phyloP scores from a whole-genome alignment of 805 yeast genomes.

The Pichia manshurica region DNA sequence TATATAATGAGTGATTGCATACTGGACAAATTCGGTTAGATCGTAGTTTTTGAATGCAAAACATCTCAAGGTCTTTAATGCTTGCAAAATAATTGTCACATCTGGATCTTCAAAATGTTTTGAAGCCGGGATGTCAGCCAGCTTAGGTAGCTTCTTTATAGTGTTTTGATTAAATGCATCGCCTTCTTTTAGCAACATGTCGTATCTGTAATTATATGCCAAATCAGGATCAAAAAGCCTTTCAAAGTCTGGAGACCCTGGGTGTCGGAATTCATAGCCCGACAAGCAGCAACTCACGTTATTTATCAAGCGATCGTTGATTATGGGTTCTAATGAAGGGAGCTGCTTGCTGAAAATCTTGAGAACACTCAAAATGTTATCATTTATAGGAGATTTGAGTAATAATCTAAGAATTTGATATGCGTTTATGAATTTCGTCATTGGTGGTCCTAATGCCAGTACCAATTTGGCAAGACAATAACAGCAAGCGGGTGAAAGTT shows the following conservation, averaged over 20 bases:
- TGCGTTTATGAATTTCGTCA: conserved; percentile 80
- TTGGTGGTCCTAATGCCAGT: conserved; percentile 84
- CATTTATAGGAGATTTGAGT: conserved; percentile 78
- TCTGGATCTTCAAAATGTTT: conserved; percentile 27
- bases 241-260: conserved; percentile 75
- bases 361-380: conserved; percentile 72
- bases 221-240: conserved; percentile 52
- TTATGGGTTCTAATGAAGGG: conserved; percentile 71
- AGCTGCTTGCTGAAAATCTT: conserved; percentile 61
- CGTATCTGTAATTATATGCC: conserved; percentile 74
- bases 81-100: conserved; percentile 56
- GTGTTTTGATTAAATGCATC: conserved; percentile 25
- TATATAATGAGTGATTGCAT: conserved; percentile 76
- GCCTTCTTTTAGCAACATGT: conserved; percentile 67
- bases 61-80: conserved; percentile 66
- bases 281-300: conserved; percentile 69
- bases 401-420: conserved; percentile 70
- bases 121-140: conserved; percentile 21
- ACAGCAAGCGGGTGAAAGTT: conserved; percentile 78
- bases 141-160: conserved; percentile 17
- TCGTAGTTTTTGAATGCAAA: conserved; percentile 74
- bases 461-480: conserved; percentile 86
- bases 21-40: conserved; percentile 80
- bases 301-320: conserved; percentile 66
- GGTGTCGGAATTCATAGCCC: conserved; percentile 75